Evolutionary conservation across 2,329 filamentous ascomycete genomes (phyloP).

Genomic region (Emericellopsis atlantica): DNA sequence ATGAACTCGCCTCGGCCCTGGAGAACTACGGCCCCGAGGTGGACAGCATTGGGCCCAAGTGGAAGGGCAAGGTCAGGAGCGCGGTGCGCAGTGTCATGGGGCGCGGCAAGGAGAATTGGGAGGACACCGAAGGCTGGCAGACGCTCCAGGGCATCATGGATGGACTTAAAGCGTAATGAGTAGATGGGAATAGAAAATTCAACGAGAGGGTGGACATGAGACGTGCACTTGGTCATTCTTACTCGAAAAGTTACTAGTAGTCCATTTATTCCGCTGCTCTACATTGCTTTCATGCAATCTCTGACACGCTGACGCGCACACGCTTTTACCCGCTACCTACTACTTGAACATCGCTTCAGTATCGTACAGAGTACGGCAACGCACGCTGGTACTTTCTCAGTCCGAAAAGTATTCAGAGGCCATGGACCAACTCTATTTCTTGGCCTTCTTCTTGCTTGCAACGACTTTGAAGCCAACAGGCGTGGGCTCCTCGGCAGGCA

Average conservation of each 20-base stretch:
- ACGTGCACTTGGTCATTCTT: too few relatives aligned
- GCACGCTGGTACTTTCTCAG: too few relatives aligned
- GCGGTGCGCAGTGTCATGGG: conserved; percentile 76
- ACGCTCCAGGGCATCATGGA: conserved; percentile 44
- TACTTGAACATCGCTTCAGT: too few relatives aligned
- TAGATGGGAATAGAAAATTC: background rate
- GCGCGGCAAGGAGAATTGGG: conserved; percentile 71
- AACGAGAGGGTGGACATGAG: too few relatives aligned
- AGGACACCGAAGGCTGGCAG: conserved; percentile 59
- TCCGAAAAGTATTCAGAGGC: too few relatives aligned
- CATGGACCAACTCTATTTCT: conserved; percentile 37
- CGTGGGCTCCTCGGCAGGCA: conserved; percentile 27
- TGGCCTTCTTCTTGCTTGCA: conserved; percentile 81
- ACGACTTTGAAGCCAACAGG: conserved; percentile 77
- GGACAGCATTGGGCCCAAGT: conserved; percentile 60
- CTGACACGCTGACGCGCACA: too few relatives aligned
- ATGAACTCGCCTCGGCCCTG: conserved; percentile 70
- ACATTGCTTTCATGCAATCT: too few relatives aligned
- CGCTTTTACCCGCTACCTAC: too few relatives aligned
- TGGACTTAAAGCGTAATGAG: conserved; percentile 28
- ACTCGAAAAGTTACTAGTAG: too few relatives aligned
- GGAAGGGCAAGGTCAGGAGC: conserved; percentile 80
- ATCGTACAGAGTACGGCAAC: too few relatives aligned
- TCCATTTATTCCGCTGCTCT: too few relatives aligned
- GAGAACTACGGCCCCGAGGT: conserved; percentile 61